Percentiles rank a stretch among this genome's conserved stretches.
Evolutionary conservation across 257 asterid genomes (phyloP).

Genomic region (Eucommia ulmoides): DNA sequence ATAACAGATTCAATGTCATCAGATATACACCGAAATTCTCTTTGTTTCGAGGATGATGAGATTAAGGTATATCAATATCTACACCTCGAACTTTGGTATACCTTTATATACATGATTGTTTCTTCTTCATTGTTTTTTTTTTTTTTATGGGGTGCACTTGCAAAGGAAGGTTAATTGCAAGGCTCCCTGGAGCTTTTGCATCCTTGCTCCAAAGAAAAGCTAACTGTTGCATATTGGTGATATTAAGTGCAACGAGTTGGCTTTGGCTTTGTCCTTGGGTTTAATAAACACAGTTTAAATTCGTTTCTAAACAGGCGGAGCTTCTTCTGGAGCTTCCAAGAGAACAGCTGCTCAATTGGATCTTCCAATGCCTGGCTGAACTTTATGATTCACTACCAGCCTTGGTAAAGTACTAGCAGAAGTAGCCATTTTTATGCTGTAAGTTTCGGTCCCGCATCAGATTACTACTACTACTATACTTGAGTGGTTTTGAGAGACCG

Average conservation of each 20-base stretch:
- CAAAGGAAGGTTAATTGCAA: too few species aligned
- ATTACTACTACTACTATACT: not conserved
- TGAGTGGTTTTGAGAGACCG: too few species aligned
- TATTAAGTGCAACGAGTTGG: too few species aligned
- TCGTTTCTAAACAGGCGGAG: slow-evolving; percentile 40
- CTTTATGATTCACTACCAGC: slow-evolving; percentile 78
- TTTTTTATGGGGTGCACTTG: too few species aligned
- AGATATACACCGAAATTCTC: slow-evolving; percentile 52
- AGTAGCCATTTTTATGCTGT: too few species aligned
- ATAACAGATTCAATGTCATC: slow-evolving; percentile 69
- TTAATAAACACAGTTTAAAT: not conserved
- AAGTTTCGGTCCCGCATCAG: too few species aligned
- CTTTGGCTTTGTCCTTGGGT: slow-evolving; percentile 2
- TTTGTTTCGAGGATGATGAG: slow-evolving; percentile 58
- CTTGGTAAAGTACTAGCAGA: slow-evolving; percentile 61
- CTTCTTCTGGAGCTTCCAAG: slow-evolving; percentile 87
- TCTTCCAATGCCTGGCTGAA: slow-evolving; percentile 84
- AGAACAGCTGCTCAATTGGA: slow-evolving; percentile 93
- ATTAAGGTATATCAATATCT: slow-evolving; percentile 43
- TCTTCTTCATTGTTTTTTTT: too few species aligned
- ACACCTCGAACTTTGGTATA: not conserved
- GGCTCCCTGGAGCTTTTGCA: too few species aligned
- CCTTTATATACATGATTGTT: not conserved
- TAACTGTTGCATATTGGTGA: too few species aligned
- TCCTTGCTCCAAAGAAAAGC: too few species aligned